Conservation (phyloP, 768 basidiomycete species). For the Crepidotus variabilis region DNA sequence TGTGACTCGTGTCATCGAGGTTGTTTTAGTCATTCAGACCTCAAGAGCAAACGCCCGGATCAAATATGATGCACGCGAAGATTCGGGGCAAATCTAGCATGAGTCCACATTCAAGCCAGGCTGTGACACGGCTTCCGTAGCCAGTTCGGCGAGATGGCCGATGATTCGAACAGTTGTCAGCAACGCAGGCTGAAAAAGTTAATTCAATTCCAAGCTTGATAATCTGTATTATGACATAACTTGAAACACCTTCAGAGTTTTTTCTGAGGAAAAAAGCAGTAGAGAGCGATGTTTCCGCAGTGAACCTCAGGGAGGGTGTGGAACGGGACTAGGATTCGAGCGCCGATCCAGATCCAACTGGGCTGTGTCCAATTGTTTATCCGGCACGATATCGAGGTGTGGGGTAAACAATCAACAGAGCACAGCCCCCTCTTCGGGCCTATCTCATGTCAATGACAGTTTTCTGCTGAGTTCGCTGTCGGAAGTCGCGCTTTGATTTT, state of each 20-base stretch:
- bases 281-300: background rate
- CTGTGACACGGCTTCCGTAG: background rate
- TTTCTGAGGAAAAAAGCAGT: background rate
- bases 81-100: background rate
- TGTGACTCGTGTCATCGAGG: background rate
- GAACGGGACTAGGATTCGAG: background rate
- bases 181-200: background rate
- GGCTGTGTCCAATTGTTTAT: background rate
- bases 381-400: background rate
- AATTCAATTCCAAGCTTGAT: background rate
- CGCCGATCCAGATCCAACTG: background rate
- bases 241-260: background rate
- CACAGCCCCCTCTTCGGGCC: background rate
- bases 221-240: background rate
- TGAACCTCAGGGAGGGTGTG: background rate
- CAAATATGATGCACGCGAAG: background rate
- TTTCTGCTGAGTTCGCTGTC: background rate
- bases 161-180: background rate
- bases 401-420: background rate
- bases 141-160: background rate
- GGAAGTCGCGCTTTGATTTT: background rate
- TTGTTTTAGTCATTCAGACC: background rate
- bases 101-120: background rate
- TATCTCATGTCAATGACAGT: background rate
- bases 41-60: background rate